Percentiles rank a stretch among this genome's conserved stretches.
These are phyloP conservation scores for Phytophthora hibernalis DNA, from an alignment of 352 stramenopile genomes.

Conservation along the genomic window DNA sequence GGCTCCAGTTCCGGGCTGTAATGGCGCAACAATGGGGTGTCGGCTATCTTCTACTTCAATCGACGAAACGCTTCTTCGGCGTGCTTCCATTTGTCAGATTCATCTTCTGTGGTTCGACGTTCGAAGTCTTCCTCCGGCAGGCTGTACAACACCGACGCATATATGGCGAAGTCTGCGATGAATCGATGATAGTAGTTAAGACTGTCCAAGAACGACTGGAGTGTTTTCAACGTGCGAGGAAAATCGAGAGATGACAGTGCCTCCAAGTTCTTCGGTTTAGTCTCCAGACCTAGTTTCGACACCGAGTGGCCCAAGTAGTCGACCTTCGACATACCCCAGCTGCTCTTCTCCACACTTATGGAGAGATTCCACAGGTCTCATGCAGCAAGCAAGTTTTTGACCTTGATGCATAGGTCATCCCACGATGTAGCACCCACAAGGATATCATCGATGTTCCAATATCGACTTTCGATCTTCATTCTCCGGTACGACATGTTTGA, in stretches of 20 bases:
- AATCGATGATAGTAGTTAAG: conserved; percentile 27
- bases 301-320: conserved; percentile 30
- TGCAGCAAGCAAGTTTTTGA: conserved; percentile 6
- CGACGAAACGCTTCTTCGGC: neutral
- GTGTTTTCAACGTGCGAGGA: conserved; percentile 5
- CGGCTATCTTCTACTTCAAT: conserved; percentile 19
- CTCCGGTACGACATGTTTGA: too few relatives aligned
- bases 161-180: conserved; percentile 20
- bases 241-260: conserved; percentile 8
- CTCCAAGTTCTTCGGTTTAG: conserved; percentile 24
- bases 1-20: conserved; percentile 8
- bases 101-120: neutral
- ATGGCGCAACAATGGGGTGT: conserved; percentile 17
- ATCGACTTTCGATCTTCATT: neutral
- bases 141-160: conserved; percentile 6
- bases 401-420: conserved; percentile 16
- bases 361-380: conserved; percentile 27
- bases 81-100: neutral
- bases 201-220: conserved; percentile 29
- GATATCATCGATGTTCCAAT: conserved; percentile 36
- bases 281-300: neutral
- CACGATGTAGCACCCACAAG: conserved; percentile 8
- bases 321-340: conserved; percentile 13
- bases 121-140: too few relatives aligned
- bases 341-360: conserved; percentile 32